Conservation (phyloP, 2,329 filamentous ascomycete species). For the Ophiosphaerella narmari region DNA sequence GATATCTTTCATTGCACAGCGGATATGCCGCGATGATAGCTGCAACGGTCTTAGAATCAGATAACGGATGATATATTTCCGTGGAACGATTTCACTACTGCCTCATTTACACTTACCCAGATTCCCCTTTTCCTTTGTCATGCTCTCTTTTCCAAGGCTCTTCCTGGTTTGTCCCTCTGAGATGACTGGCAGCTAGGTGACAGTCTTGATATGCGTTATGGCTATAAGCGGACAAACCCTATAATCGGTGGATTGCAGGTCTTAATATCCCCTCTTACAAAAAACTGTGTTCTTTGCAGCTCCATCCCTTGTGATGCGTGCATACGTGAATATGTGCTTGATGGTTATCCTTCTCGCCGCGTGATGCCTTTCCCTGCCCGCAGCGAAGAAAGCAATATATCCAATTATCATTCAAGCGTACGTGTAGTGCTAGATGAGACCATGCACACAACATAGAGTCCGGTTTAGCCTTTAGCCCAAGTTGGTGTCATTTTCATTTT, state of each 20-base stretch:
- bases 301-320: no score
- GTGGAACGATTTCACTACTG: neutral
- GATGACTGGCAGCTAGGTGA: neutral
- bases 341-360: no score
- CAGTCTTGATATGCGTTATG: conserved; percentile 2
- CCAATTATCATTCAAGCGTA: no score
- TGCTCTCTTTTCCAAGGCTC: neutral
- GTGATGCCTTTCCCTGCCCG: no score
- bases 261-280: no score
- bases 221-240: neutral
- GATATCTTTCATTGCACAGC: neutral
- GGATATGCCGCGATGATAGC: neutral
- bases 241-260: neutral
- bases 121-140: neutral
- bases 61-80: neutral
- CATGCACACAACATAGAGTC: no score
- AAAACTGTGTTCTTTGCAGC: no score
- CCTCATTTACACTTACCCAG: neutral
- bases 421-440: no score
- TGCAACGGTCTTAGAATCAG: neutral
- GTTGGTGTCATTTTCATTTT: no score
- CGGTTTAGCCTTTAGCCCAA: no score
- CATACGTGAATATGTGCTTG: no score
- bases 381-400: no score
- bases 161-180: neutral